Evolutionary conservation across 2,329 filamentous ascomycete species (phyloP).

Genomic region (Monosporascus sp.): DNA sequence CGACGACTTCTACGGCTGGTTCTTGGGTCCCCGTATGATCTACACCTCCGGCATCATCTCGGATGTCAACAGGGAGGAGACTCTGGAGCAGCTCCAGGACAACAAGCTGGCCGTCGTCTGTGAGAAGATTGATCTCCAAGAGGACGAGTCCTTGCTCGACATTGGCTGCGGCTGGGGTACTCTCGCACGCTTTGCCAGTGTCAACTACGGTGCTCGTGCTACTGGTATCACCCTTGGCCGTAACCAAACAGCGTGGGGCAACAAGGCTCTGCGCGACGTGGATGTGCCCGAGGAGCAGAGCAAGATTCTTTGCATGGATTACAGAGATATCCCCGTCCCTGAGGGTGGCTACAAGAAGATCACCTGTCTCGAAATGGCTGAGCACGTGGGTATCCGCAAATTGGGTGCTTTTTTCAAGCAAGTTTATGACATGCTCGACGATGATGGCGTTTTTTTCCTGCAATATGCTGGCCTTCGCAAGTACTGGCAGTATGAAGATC

Average conservation of each 20-base stretch:
- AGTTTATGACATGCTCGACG: slow-evolving; percentile 91
- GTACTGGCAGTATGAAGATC: slow-evolving; percentile 95
- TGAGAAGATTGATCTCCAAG: slow-evolving; percentile 84
- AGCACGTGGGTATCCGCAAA: slow-evolving; percentile 94
- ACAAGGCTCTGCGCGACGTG: slow-evolving; percentile 75
- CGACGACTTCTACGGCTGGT: slow-evolving; percentile 98
- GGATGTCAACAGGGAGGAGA: slow-evolving; percentile 81
- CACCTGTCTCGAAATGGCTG: slow-evolving; percentile 96
- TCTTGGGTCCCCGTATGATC: slow-evolving; percentile 96
- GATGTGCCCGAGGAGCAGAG: slow-evolving; percentile 84
- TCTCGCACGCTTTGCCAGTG: slow-evolving; percentile 84
- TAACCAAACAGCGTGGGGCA: slow-evolving; percentile 97
- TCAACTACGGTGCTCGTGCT: slow-evolving; percentile 80
- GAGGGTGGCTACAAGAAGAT: slow-evolving; percentile 86
- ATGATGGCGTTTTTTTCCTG: slow-evolving; percentile 92
- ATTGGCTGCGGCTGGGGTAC: slow-evolving; percentile 99
- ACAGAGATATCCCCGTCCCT: slow-evolving; percentile 84
- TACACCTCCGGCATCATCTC: slow-evolving; percentile 95
- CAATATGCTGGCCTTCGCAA: slow-evolving; percentile 93
- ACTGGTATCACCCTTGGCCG: slow-evolving; percentile 91
- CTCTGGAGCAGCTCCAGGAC: slow-evolving; percentile 91
- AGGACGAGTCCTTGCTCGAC: slow-evolving; percentile 79
- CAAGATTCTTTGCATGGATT: slow-evolving; percentile 92
- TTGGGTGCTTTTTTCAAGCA: slow-evolving; percentile 76
- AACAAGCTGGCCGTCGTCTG: slow-evolving; percentile 95